Evolutionary conservation across 192 early-diverging fungal genomes (phyloP), one percentile per base, ranked within the genome.

Genomic region (Podila verticillata): DNA sequence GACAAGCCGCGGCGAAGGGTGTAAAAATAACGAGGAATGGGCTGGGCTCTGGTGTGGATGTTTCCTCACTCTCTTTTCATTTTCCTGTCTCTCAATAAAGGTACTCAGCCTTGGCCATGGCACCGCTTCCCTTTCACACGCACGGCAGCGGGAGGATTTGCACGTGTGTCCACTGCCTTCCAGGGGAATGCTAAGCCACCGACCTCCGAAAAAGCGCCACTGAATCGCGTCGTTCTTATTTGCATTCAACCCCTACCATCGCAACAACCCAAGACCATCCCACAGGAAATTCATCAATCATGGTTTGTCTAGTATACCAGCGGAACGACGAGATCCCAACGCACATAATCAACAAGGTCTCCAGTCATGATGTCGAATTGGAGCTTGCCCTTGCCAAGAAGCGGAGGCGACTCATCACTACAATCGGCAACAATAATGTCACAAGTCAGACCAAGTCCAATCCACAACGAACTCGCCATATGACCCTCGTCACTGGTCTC

Each of bases 311-410:
- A 22, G 8, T 66, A 15, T 80, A 80, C 59, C 77, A 80, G 24
- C 64, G 60, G 4, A 70, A 83, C 29, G 83, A 88, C 39, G 87
- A 83, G 66, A 86, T 86, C 34, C 72, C 82, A 12, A 61, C 73
- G 12, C 85, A 86, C 61, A 83, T 88, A 70, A 69, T 65, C 35
- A 80, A 68, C 31, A 57, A 22, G 5, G 79, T 88, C 5, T 44
- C 65, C 22, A n/a, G 12, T 4, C 61, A 73, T 59, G 65, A 73
- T 48, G 83, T 77, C 10, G 68, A 75, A 22, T 22, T 69, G 20
- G 87, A 88, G 68, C 62, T 70, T 3, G 58, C 49, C 13, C 29
- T 86, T 8, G 79, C 82, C 12, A 80, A 66, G 49, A 72, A 54
- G 20, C 34, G 70, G 7, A 66, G 56, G 9, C 71, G 61, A 28